Base-by-base conservation (phyloP, 257 asterid genomes). In the Perilla frutescens region DNA sequence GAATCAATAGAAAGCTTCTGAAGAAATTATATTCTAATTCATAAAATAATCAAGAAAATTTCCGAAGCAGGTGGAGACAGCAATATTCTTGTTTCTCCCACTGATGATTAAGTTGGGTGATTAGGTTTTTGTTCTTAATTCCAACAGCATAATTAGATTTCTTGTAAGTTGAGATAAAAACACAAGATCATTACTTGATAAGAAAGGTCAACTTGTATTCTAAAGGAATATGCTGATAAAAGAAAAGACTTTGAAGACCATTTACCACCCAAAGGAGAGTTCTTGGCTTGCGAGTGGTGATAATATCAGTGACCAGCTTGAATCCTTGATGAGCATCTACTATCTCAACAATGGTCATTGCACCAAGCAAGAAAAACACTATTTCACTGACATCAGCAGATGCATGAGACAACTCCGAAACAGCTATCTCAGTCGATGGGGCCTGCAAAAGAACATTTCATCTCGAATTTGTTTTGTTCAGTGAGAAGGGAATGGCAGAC, bases 251-350 rank as follows among this genome's bases (percentile, higher is more conserved):
- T 36, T 14, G 71, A 67, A 58, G 68, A 45, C 20, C 73, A 86
- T 83, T 84, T 86, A 94, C 99, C 99, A 89, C 97, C 99, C 99
- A 94, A 72, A 94, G 99, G 51, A 94, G 96, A 84, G 89, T 79
- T 84, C 78, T 86, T 65, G 97, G 99, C 67, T 87, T 90, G 76
- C 99, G 97, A 64, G 99, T 92, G 70, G 97, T 94, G 74, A 94
- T 94, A 81, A 84, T 91, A 80, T 94, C 99, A 0, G 98, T 92
- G 71, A 94, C 92, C 71, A 94, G 81, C 88, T 94, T 94, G 85
- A 94, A 94, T 74, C 99, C 98, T 88, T 89, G 99, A 86, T 94
- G 99, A 70, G 99, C 93, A 80, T 94, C 99, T 61, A 91, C 86
- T 70, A 94, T 94, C 91, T 94, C 99, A 48, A 94, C 99, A 60